Base-by-base conservation (phyloP, 1,284 basidiomycete genomes). In the Ganoderma leucocontextum region DNA sequence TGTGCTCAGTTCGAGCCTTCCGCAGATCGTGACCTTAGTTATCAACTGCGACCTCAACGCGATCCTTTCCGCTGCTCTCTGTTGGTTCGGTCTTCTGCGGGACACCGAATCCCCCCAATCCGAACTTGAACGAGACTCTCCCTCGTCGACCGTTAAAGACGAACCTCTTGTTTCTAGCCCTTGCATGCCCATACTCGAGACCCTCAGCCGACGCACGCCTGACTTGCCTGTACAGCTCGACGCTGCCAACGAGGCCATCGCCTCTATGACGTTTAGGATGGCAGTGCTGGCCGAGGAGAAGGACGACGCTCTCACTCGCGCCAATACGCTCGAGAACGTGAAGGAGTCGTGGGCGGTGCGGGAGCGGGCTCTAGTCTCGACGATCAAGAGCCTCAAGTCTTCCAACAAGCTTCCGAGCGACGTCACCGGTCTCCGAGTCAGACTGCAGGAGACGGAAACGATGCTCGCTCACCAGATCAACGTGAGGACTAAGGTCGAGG, bases 291-390 rank as follows among this genome's bases (percentile, higher is more conserved):
- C 22, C 7, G 39, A 60, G 22, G 38, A 60, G 38, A 60, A 60
- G 22, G 38, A 60, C 39, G 39, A 60, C 22, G 58, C 58, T 25
- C n/a, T 60, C 13, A 41, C 58, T 39, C 38, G 58, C 38, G 58
- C 58, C 12, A 60, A 60, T 39, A 41, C 58, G 8, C 58, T 60
- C 12, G n/a, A 60, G 39, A 60, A 60, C 22, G 38, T 38, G 38
- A 60, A 41, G 58, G 58, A 60, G 58, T 60, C 58, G 19, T 60
- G 58, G 58, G 22, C 10, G 58, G 38, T 25, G 38, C 58, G 58
- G 38, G 58, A 60, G 38, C 38, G 38, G 39, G 25, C 58, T 41
- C 13, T 60, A 22, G n/a, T 59, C 35, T 35, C 33, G 36, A 59
- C 57, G 19, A 59, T 59, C 33, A 38, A 59, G 33, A 22, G 38